Evolutionary conservation across 805 yeast species (phyloP), one percentile per base, ranked within the genome.

Genomic region (Saccharomycopsis amapae): DNA sequence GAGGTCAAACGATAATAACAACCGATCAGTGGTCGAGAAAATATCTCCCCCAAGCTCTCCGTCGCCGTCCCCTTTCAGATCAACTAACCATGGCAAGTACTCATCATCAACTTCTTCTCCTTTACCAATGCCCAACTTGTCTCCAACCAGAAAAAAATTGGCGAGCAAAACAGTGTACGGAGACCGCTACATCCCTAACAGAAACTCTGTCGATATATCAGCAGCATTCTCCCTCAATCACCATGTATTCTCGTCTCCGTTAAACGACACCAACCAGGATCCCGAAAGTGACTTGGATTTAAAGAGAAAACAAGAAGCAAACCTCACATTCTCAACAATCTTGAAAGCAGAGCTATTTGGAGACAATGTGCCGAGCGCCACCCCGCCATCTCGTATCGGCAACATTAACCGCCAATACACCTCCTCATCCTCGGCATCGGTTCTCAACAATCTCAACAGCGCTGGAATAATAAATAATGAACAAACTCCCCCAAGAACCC

Each of bases 341-440:
- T 66, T 93, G 40, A 83, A 85, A 55, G 85, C 94, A 28, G 98
- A 93, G 61, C 65, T 93, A 30, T 93, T 93, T 68, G 97, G 97
- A 13, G 93, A 83, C 58, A 77, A 84, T 50, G 77, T 86, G 3
- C 86, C 89, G 46, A 46, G 59, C 15, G 53, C 57, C 5, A 58
- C 60, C 2, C 56, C 58, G 12, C 66, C 63, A 20, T 4, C 46
- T 19, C 40, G 33, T 22, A 40, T 48, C 18, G 38, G 35, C 15
- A 7, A 31, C 5, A 28, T 23, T 5, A 28, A 18, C 39, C 23
- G 30, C 15, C 22, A 6, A 18, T 15, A 7, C 23, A 35, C 38
- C 5, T 17, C 38, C 10, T 35, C 38, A 9, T 19, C 15, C 24
- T 19, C 24, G 22, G 24, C 20, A 25, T 17, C 38, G 6, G n/a